A percentile compares a stretch with the other conserved stretches of the same genome.
Conservation (phyloP, 768 basidiomycete genomes). For the Calocera viscosa region DNA sequence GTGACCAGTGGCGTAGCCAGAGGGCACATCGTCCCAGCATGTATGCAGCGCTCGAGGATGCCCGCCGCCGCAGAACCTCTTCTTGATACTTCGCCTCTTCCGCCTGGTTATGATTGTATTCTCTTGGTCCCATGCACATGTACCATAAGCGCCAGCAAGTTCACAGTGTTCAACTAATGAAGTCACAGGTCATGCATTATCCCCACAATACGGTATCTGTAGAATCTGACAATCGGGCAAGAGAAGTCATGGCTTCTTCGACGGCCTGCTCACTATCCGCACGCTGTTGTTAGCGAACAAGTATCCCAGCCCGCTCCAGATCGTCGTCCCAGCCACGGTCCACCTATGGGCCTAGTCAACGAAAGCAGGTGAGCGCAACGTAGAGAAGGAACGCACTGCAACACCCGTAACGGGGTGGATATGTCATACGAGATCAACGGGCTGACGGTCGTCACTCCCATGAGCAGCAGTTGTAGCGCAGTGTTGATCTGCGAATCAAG, state of each 20-base stretch:
- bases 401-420: constrained; percentile 40
- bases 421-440: constrained; percentile 61
- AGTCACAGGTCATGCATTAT: neutral
- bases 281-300: neutral
- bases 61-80: constrained; percentile 39
- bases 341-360: constrained; percentile 38
- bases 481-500: constrained; percentile 61
- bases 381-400: constrained; percentile 50
- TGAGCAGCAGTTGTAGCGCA: constrained; percentile 75
- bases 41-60: constrained; percentile 54
- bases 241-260: neutral
- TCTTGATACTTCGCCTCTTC: neutral
- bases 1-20: constrained; percentile 52
- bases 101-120: neutral
- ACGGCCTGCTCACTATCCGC: neutral
- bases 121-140: neutral
- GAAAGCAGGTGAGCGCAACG: neutral
- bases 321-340: constrained; percentile 77
- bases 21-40: constrained; percentile 49
- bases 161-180: neutral
- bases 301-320: constrained; percentile 59
- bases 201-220: neutral
- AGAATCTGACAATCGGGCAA: neutral
- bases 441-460: constrained; percentile 77
- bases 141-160: neutral